Evolutionary conservation across 2,329 filamentous ascomycete genomes (phyloP).

Genomic region (Fusarium citri): DNA sequence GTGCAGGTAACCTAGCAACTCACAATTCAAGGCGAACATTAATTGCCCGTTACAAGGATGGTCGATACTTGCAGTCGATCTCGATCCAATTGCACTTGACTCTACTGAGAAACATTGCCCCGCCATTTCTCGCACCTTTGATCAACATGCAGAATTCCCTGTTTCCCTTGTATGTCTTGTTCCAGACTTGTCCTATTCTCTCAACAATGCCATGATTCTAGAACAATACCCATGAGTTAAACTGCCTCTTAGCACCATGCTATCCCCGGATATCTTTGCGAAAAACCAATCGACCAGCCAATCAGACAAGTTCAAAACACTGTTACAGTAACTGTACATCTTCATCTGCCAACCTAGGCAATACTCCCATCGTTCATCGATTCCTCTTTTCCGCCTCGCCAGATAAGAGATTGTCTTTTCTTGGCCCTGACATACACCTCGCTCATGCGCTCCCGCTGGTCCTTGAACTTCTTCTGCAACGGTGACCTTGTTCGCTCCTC

Average conservation of each 20-base stretch:
- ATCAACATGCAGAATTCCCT: conserved; percentile 23
- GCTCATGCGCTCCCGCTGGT: conserved; percentile 22
- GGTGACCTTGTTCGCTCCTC: conserved; percentile 21
- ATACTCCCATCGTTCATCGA: neutral
- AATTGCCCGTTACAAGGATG: conserved; percentile 1
- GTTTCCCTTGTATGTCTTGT: neutral
- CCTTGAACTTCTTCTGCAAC: conserved; percentile 28
- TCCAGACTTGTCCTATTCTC: neutral
- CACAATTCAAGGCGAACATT: neutral
- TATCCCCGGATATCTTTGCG: neutral
- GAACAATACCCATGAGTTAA: conserved; percentile 7
- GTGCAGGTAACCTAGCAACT: neutral
- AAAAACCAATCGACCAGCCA: neutral
- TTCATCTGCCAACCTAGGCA: neutral
- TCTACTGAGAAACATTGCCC: neutral
- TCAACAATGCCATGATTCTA: conserved; percentile 23
- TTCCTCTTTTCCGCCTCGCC: conserved; percentile 16
- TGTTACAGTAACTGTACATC: neutral
- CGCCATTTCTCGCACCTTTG: conserved; percentile 1
- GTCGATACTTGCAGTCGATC: neutral
- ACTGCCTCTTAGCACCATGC: neutral
- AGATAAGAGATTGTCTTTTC: conserved; percentile 23
- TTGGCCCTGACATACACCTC: conserved; percentile 25
- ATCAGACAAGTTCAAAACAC: conserved; percentile 4
- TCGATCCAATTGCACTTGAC: neutral